Evolutionary conservation across 768 basidiomycete species (phyloP).

Genomic region (Pisolithus microcarpus): DNA sequence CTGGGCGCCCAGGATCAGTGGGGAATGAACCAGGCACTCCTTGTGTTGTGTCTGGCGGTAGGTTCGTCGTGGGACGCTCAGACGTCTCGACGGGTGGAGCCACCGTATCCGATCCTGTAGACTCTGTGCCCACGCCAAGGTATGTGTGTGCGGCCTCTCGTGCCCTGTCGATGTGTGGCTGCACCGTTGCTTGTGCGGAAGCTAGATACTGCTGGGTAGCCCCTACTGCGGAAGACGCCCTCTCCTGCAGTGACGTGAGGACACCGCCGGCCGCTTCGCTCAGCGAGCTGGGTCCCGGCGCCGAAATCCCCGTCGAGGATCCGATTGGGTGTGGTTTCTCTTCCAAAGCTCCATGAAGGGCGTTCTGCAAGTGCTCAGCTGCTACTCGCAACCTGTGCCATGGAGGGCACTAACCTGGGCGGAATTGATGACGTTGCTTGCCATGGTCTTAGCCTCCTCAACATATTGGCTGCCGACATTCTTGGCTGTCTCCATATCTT

Average conservation of each 20-base stretch:
- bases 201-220: slow-evolving; percentile 27
- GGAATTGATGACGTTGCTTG: slow-evolving; percentile 35
- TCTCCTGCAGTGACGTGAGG: slow-evolving; percentile 24
- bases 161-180: slow-evolving; percentile 28
- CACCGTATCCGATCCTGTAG: slow-evolving; percentile 1
- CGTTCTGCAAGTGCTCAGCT: not conserved
- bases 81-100: slow-evolving; percentile 2
- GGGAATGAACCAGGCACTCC: slow-evolving; percentile 22
- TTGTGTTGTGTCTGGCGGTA: slow-evolving; percentile 31
- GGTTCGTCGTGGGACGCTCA: slow-evolving; percentile 26
- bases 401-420: slow-evolving; percentile 33
- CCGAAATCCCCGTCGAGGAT: slow-evolving; percentile 18
- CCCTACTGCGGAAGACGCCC: slow-evolving; percentile 23
- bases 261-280: slow-evolving; percentile 27
- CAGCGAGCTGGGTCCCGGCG: slow-evolving; percentile 25
- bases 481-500: slow-evolving; percentile 41
- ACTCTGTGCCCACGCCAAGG: slow-evolving; percentile 7
- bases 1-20: slow-evolving; percentile 13
- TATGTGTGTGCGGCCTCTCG: slow-evolving; percentile 12
- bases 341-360: slow-evolving; percentile 1
- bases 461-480: slow-evolving; percentile 42
- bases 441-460: slow-evolving; percentile 47
- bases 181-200: slow-evolving; percentile 12
- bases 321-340: slow-evolving; percentile 10
- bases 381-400: not conserved